Conservation (phyloP, 768 basidiomycete species). For the Rhodotorula graminis region DNA sequence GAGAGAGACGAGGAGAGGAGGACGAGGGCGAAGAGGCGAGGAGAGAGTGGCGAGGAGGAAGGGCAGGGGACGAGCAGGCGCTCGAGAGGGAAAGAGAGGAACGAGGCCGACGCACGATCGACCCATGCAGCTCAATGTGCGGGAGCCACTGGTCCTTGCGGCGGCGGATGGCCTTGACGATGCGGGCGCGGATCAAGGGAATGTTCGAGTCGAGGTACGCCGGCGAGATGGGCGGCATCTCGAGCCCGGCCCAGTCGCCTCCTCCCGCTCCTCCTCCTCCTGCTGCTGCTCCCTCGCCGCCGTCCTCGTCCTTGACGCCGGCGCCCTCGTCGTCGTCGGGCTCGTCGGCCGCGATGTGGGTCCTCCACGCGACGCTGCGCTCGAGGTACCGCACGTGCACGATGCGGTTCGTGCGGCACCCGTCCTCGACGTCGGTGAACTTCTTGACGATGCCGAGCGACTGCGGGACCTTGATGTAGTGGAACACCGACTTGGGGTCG, state of each 20-base stretch:
- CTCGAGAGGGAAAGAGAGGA: not conserved
- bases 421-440: slow-evolving; percentile 34
- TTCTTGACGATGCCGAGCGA: slow-evolving; percentile 57
- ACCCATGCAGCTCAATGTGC: slow-evolving; percentile 69
- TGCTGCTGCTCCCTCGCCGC: slow-evolving; percentile 46
- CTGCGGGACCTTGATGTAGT: slow-evolving; percentile 70
- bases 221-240: slow-evolving; percentile 40
- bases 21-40: too few species aligned
- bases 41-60: not conserved
- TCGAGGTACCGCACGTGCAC: slow-evolving; percentile 83
- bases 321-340: slow-evolving; percentile 1
- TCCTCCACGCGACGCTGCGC: slow-evolving; percentile 54
- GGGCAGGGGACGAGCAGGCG: too few species aligned
- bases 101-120: slow-evolving; percentile 56
- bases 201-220: slow-evolving; percentile 34
- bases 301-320: slow-evolving; percentile 44
- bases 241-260: slow-evolving; percentile 24
- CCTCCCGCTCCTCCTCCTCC: not conserved
- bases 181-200: slow-evolving; percentile 62
- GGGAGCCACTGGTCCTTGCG: slow-evolving; percentile 67
- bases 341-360: slow-evolving; percentile 19
- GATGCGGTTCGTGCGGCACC: slow-evolving; percentile 58
- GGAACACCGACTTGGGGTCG: slow-evolving; percentile 85
- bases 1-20: too few species aligned
- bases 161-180: slow-evolving; percentile 66